Percentiles rank a stretch among this genome's conserved stretches.
phyloP scores from a whole-genome alignment of 495 filamentous ascomycete genomes.

The Cudoniella acicularis region DNA sequence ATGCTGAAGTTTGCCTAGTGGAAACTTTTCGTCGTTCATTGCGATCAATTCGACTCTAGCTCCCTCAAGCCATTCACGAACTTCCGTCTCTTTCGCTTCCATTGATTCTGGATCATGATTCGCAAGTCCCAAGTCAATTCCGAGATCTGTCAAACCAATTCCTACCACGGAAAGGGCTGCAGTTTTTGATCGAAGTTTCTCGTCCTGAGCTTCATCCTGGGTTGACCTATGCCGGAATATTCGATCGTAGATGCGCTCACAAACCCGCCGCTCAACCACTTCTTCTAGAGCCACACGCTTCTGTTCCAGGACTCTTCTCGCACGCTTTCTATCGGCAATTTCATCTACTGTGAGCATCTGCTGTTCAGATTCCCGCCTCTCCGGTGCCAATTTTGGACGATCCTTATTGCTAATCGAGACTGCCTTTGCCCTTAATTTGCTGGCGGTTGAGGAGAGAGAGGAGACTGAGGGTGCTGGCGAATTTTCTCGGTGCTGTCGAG shows the following conservation, averaged over 20 bases:
- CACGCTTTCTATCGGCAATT: conserved; percentile 72
- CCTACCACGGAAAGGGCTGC: conserved; percentile 87
- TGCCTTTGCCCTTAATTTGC: conserved; percentile 47
- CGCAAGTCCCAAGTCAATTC: conserved; percentile 64
- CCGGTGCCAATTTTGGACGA: conserved; percentile 34
- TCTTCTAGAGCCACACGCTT: conserved; percentile 81
- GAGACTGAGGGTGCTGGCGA: conserved; percentile 45
- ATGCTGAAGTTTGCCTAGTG: conserved; percentile 85
- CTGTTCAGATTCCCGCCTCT: conserved; percentile 50
- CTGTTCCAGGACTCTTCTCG: conserved; percentile 69
- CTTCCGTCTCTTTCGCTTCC: conserved; percentile 60
- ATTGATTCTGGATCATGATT: conserved; percentile 40
- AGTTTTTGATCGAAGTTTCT: conserved; percentile 90
- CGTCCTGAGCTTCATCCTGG: conserved; percentile 91
- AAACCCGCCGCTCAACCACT: conserved; percentile 83
- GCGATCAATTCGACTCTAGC: conserved; percentile 70
- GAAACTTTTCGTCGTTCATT: conserved; percentile 86
- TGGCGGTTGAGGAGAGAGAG: conserved; percentile 47
- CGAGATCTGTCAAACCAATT: conserved; percentile 82
- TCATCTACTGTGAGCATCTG: conserved; percentile 93
- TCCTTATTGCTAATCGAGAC: conserved; percentile 48
- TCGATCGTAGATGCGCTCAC: conserved; percentile 79
- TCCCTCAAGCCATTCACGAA: conserved; percentile 64
- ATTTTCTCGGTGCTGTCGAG: conserved; percentile 62
- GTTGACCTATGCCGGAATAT: conserved; percentile 91